phyloP scores from a whole-genome alignment of 2,329 filamentous ascomycete species.

The Mollisiaceae sp. region DNA sequence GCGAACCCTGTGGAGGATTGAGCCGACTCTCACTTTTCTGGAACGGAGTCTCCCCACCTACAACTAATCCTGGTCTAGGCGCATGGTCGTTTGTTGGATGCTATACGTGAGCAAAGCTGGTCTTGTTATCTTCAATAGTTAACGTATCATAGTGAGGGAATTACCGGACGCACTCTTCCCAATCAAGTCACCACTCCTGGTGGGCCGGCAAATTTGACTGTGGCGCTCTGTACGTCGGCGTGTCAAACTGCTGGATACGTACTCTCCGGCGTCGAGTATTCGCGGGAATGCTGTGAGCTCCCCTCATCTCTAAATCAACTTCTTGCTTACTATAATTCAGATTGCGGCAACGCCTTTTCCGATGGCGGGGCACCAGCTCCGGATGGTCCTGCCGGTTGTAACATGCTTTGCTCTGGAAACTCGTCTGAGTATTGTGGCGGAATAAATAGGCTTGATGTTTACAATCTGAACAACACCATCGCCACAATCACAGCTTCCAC shows the following conservation, averaged over 20 bases:
- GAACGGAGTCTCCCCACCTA: conserved; percentile 33
- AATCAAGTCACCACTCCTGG: conserved; percentile 29
- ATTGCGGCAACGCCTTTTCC: conserved; percentile 28
- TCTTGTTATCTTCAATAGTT: neutral
- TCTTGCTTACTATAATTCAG: neutral
- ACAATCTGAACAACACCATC: conserved; percentile 33
- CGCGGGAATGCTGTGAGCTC: conserved; percentile 48
- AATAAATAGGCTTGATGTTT: conserved; percentile 29
- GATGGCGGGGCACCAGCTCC: conserved; percentile 26
- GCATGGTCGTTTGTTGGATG: conserved; percentile 31
- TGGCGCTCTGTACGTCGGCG: conserved; percentile 30
- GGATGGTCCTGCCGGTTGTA: conserved; percentile 34
- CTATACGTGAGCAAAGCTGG: conserved; percentile 30
- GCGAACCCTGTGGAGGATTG: conserved; percentile 38
- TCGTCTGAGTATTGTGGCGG: conserved; percentile 38
- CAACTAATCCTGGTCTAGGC: conserved; percentile 31
- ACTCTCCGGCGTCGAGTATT: conserved; percentile 53
- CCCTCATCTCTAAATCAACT: no score
- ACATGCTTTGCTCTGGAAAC: conserved; percentile 38
- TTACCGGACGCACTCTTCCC: conserved; percentile 26
- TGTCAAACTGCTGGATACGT: conserved; percentile 40
- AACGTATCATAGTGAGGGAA: conserved; percentile 30
- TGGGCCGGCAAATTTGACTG: conserved; percentile 29
- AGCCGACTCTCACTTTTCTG: conserved; percentile 35
- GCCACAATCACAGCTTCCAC: conserved; percentile 20